A percentile compares a stretch with the other conserved stretches of the same genome.
Evolutionary conservation across 2,329 filamentous ascomycete genomes (phyloP).

Genomic region (Paecilomyces dactylethromorphus): DNA sequence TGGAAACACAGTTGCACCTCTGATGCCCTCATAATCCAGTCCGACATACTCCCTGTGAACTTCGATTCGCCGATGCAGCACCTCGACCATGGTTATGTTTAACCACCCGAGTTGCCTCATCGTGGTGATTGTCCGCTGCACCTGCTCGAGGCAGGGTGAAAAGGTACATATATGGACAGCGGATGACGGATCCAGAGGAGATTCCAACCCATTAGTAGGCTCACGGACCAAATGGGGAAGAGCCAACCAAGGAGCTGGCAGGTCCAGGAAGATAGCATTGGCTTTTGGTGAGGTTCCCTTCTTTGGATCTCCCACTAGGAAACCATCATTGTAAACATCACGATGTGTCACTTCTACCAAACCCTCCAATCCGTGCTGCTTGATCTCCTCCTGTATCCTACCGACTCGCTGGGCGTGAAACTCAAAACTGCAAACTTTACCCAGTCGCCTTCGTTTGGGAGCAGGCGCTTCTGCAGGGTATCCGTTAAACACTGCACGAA

Average conservation of each 20-base stretch:
- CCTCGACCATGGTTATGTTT: slow-evolving; percentile 88
- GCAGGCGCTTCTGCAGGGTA: slow-evolving; percentile 23
- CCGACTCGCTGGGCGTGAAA: slow-evolving; percentile 40
- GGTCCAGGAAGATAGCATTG: slow-evolving; percentile 44
- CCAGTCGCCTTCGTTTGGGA: slow-evolving; percentile 23
- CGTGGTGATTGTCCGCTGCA: slow-evolving; percentile 73
- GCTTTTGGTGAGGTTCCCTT: slow-evolving; percentile 35
- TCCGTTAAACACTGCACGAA: slow-evolving; percentile 44
- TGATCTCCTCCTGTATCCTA: slow-evolving; percentile 37
- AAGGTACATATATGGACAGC: slow-evolving; percentile 84
- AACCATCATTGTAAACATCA: slow-evolving; percentile 45
- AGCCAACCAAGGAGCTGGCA: slow-evolving; percentile 46
- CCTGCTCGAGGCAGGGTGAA: slow-evolving; percentile 95
- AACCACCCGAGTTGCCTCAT: slow-evolving; percentile 81
- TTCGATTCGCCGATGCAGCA: slow-evolving; percentile 71
- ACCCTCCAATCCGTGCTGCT: slow-evolving; percentile 36
- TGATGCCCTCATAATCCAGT: slow-evolving; percentile 58
- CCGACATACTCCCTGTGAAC: slow-evolving; percentile 77
- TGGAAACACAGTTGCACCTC: slow-evolving; percentile 62
- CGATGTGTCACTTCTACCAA: slow-evolving; percentile 42
- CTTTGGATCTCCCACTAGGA: slow-evolving; percentile 29
- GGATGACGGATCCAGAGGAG: slow-evolving; percentile 63
- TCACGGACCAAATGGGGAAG: slow-evolving; percentile 40
- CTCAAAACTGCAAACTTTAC: slow-evolving; percentile 46
- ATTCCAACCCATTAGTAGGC: slow-evolving; percentile 25